Base-by-base conservation (phyloP, 306 rosid species). In the Datisca glomerata region DNA sequence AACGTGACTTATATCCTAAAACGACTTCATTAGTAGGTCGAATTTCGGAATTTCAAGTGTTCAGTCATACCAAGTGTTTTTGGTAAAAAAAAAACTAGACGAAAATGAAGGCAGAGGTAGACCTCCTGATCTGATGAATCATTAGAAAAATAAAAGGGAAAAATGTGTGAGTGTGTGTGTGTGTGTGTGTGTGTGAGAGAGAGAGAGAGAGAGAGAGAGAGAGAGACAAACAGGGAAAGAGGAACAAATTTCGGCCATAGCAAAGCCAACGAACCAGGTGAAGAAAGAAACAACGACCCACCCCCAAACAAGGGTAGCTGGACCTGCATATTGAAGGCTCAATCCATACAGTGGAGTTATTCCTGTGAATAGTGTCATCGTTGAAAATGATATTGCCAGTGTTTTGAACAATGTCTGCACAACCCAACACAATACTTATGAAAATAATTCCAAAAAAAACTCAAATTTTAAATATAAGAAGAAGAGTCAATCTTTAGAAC, bases 241-340 rank as follows among this genome's bases (percentile, higher is more conserved):
- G 21, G 96, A 85, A 57, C 96, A 85, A 43, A 85, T 85, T 73
- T 85, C 96, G 43, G 87, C 85, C 96, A 85, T 76, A 11, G 96
- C 96, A 23, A 80, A 41, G 42, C 93, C 96, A 16, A 85, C 87
- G 21, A 80, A 85, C 75, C 93, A 80, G 17, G 93, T 85, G 79
- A 85, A 85, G 76, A 85, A 85, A 21, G 77, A 71, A 34, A 76
- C 93, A 4, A 76, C 81, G 24, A 85, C 41, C 95, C 95, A 85
- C 1, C 93, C 95, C 95, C 95, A 85, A 1, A 85, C 87, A 49
- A 85, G 87, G 56, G 70, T 37, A 51, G 96, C 93, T 43, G 96
- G 96, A 23, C 96, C 96, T 31, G 75, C 84, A 62, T 85, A 85
- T 12, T 43, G 72, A 47, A 85, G 81, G 52, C 93, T 85, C 17